phyloP scores from a whole-genome alignment of 139 green algal species.

The Coccomyxa sp. region DNA sequence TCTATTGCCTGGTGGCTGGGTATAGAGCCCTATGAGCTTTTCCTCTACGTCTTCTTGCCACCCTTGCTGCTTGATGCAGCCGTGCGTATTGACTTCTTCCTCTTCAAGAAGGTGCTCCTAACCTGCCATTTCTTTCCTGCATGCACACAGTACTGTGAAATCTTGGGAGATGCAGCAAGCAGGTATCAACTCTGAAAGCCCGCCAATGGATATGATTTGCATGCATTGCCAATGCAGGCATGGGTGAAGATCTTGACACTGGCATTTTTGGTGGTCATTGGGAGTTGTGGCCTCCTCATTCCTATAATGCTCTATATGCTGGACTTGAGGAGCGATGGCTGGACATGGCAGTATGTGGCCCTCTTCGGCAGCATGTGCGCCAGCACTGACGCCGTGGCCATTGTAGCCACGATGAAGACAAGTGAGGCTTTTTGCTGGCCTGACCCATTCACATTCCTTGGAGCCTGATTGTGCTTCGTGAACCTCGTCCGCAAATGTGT shows the following conservation, averaged over 20 bases:
- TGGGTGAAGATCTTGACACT: conserved; percentile 57
- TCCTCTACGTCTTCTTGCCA: conserved; percentile 87
- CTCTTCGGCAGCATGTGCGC: conserved; percentile 74
- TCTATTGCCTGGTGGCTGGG: conserved; percentile 74
- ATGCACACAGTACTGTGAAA: not conserved
- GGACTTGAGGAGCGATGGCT: conserved; percentile 47
- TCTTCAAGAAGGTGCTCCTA: conserved; percentile 70
- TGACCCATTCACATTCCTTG: not conserved
- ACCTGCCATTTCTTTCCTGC: not conserved
- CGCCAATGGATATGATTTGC: no score
- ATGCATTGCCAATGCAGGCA: conserved; percentile 24
- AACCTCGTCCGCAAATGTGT: not conserved
- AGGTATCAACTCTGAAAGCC: no score
- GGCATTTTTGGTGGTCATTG: conserved; percentile 70
- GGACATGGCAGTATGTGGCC: conserved; percentile 61
- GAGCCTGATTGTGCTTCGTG: not conserved
- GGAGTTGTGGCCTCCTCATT: conserved; percentile 53
- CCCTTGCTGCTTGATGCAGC: conserved; percentile 62
- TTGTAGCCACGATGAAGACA: conserved; percentile 61
- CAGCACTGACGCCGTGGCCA: conserved; percentile 75
- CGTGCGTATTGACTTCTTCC: conserved; percentile 82
- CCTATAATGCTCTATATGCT: conserved; percentile 76
- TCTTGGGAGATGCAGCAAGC: not conserved
- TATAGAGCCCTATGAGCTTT: conserved; percentile 68
- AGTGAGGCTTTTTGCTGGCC: conserved; percentile 24